Conservation (phyloP, 192 early-diverging fungal genomes). For the Diversispora epigaea region DNA sequence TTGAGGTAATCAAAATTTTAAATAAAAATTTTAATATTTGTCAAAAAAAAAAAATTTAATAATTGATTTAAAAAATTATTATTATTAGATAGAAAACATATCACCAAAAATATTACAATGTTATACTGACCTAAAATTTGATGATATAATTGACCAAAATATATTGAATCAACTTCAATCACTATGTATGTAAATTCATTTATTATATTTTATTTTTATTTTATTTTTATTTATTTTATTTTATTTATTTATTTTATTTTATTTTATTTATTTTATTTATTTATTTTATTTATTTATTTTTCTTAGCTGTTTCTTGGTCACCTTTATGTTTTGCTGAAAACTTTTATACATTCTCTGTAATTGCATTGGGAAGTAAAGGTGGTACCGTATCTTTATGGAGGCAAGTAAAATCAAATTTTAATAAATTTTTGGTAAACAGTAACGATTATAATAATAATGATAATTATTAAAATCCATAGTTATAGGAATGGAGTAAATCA, state of each 20-base stretch:
- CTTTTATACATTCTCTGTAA: constrained; percentile 16
- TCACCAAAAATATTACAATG: neutral
- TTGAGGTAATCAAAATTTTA: constrained; percentile 17
- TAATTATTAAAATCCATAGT: neutral
- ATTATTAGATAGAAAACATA: constrained; percentile 18
- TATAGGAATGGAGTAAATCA: constrained; percentile 9
- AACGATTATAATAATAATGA: neutral
- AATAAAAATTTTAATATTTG: neutral
- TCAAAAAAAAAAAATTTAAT: neutral
- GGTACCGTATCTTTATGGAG: constrained; percentile 31
- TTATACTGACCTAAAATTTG: neutral
- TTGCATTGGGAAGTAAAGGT: constrained; percentile 30
- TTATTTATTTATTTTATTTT: neutral
- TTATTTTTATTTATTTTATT: neutral
- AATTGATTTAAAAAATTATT: neutral
- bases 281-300: neutral
- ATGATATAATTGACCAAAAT: neutral
- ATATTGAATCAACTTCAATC: constrained; percentile 7
- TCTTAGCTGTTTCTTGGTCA: constrained; percentile 25
- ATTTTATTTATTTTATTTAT: neutral
- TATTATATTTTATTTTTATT: neutral
- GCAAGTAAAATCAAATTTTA: neutral
- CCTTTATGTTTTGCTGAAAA: constrained; percentile 10
- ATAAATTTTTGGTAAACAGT: neutral
- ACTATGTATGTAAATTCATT: neutral